Conservation (phyloP, 2,329 filamentous ascomycete genomes). For the Verticillium nonalfalfae region DNA sequence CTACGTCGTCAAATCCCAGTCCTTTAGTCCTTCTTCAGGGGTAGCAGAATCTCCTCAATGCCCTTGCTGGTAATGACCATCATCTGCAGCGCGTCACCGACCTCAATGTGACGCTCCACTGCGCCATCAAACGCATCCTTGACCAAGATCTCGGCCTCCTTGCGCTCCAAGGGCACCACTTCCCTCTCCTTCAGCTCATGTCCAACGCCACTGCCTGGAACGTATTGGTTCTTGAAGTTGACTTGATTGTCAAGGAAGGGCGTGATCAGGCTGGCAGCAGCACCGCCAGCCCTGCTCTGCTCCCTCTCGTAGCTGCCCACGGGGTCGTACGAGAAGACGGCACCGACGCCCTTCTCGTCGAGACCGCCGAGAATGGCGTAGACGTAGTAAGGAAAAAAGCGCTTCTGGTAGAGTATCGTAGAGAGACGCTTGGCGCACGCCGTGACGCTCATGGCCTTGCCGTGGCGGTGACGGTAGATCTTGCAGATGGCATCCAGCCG, state of each 20-base stretch:
- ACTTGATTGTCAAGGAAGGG: constrained; percentile 99
- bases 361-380: constrained; percentile 89
- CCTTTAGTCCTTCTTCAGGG: constrained; percentile 81
- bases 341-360: constrained; percentile 90
- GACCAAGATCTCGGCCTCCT: constrained; percentile 78
- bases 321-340: constrained; percentile 95
- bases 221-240: constrained; percentile 98
- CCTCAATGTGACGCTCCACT: constrained; percentile 97
- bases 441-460: constrained; percentile 90
- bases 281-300: constrained; percentile 89
- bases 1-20: neutral
- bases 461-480: constrained; percentile 98
- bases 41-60: constrained; percentile 76
- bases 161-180: constrained; percentile 61
- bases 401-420: constrained; percentile 93
- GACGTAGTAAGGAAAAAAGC: constrained; percentile 99
- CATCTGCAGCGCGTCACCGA: constrained; percentile 94
- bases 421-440: constrained; percentile 93
- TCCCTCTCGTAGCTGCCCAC: constrained; percentile 97
- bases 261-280: constrained; percentile 93
- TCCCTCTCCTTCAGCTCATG: constrained; percentile 71
- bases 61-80: constrained; percentile 84
- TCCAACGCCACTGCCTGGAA: constrained; percentile 77
- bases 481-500: constrained; percentile 91
- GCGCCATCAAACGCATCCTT: constrained; percentile 98